Conservation (phyloP, 1,139 yeast species). For the Blastobotrys capitulatus region DNA sequence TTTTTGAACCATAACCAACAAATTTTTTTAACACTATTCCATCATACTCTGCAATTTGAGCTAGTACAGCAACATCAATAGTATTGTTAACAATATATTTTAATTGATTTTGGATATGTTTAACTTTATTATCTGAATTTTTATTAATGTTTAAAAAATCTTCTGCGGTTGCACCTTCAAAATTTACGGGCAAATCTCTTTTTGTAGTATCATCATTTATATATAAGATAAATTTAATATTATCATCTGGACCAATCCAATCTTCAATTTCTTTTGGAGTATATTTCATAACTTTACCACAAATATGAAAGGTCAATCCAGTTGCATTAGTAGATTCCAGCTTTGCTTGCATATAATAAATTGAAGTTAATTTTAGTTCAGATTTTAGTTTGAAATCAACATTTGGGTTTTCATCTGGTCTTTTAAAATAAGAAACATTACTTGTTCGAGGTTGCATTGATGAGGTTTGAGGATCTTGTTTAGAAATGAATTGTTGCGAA, state of each 20-base stretch:
- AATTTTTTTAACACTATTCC: background rate
- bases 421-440: background rate
- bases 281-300: background rate
- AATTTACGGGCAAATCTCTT: constrained; percentile 2
- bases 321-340: background rate
- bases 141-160: constrained; percentile 1
- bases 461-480: too few relatives aligned
- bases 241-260: background rate
- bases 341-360: constrained; percentile 1
- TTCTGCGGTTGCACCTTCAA: constrained; percentile 5
- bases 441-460: too few relatives aligned
- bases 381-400: background rate
- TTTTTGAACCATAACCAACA: constrained; percentile 3
- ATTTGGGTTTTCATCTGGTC: constrained; percentile 4
- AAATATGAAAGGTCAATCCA: background rate
- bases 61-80: constrained; percentile 2
- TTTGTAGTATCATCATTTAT: constrained; percentile 1
- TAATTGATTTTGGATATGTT: background rate
- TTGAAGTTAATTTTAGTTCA: background rate
- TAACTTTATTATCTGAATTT: background rate
- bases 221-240: background rate
- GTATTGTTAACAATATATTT: background rate
- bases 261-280: background rate
- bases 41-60: background rate
- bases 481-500: too few relatives aligned